Conservation (phyloP, 352 stramenopile genomes). For the Phytophthora sansomeana region DNA sequence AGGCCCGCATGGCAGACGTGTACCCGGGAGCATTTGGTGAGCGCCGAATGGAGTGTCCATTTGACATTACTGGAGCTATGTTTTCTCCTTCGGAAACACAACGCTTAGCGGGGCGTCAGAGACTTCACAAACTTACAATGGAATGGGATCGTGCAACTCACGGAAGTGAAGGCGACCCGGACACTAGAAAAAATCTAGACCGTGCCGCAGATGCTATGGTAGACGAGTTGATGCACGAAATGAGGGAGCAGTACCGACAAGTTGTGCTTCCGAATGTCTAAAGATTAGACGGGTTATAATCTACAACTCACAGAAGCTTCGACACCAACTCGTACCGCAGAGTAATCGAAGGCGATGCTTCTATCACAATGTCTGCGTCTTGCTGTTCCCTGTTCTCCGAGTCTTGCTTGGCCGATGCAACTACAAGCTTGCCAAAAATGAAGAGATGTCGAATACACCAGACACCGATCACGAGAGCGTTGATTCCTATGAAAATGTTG, state of each 20-base stretch:
- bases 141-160: slow-evolving; percentile 27
- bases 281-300: neutral
- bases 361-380: neutral
- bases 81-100: slow-evolving; percentile 45
- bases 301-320: slow-evolving; percentile 1
- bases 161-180: neutral
- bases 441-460: slow-evolving; percentile 63
- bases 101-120: slow-evolving; percentile 43
- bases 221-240: slow-evolving; percentile 27
- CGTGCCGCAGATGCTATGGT: slow-evolving; percentile 20
- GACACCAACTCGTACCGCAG: slow-evolving; percentile 7
- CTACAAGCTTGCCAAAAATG: slow-evolving; percentile 44
- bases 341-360: slow-evolving; percentile 1
- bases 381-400: neutral
- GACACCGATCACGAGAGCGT: slow-evolving; percentile 48
- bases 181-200: slow-evolving; percentile 1
- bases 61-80: slow-evolving; percentile 42
- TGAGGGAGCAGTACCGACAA: slow-evolving; percentile 26
- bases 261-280: slow-evolving; percentile 27
- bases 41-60: slow-evolving; percentile 55
- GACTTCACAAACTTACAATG: slow-evolving; percentile 36
- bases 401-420: slow-evolving; percentile 27
- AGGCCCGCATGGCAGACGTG: slow-evolving; percentile 41
- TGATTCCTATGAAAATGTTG: slow-evolving; percentile 54
- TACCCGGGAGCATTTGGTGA: slow-evolving; percentile 54